phyloP scores from a whole-genome alignment of 306 rosid genomes.

The Pterocarpus santalinus region DNA sequence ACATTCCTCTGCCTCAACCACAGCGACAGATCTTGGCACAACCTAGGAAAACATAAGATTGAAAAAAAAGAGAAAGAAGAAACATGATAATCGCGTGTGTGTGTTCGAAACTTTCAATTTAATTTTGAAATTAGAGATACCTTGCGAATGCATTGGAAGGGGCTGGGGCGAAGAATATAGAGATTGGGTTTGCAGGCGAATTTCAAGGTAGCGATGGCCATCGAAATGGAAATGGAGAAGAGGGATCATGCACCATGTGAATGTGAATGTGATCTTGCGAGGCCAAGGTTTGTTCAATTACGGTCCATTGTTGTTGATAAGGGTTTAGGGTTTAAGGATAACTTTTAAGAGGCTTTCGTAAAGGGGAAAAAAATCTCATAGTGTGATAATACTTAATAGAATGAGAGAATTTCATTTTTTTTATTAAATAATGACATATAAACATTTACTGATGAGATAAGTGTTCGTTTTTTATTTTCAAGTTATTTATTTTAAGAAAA shows the following conservation, averaged over 20 bases:
- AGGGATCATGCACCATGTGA: conserved; percentile 7
- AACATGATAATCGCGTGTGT: background rate
- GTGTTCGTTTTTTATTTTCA: too few relatives aligned
- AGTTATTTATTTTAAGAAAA: too few relatives aligned
- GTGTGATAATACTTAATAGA: too few relatives aligned
- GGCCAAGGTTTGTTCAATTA: conserved; percentile 27
- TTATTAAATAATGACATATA: too few relatives aligned
- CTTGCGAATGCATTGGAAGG: conserved; percentile 62
- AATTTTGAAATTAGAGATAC: conserved; percentile 18
- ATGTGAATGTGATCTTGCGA: too few relatives aligned
- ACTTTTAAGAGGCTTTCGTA: background rate
- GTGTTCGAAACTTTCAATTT: too few relatives aligned
- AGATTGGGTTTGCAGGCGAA: conserved; percentile 55
- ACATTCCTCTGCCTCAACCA: conserved; percentile 55
- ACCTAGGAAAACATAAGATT: conserved; percentile 38
- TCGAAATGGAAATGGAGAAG: conserved; percentile 34
- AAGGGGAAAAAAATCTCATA: background rate
- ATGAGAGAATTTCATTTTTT: too few relatives aligned
- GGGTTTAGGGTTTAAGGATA: conserved; percentile 50
- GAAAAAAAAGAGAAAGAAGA: conserved; percentile 4
- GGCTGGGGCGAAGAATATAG: conserved; percentile 52
- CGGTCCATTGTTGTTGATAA: background rate
- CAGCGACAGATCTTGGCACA: conserved; percentile 53
- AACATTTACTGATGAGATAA: too few relatives aligned
- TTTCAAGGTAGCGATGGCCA: conserved; percentile 64